Base-by-base conservation (phyloP, 495 filamentous ascomycete species). In the Podospora anserina region DNA sequence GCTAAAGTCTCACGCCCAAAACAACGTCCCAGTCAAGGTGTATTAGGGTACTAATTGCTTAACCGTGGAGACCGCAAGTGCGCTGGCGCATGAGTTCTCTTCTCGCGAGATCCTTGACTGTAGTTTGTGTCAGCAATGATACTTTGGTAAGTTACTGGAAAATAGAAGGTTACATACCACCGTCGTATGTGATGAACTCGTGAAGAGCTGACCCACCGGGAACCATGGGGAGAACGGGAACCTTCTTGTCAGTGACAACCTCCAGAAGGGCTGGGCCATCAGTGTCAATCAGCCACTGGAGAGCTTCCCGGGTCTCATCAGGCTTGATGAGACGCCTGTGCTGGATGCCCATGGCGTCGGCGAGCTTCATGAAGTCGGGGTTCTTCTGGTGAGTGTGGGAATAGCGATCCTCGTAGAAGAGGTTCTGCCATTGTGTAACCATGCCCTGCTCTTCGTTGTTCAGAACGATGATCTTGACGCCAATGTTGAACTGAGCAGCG, bases 371-470 rank as follows among this genome's bases (percentile, higher is more conserved):
- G 77, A 94, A 95, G 73, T 95, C 88, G 4, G 93, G 91, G 77
- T 96, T 96, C 75, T 87, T 87, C 78, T 96, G 92, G 74, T 97
- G 94, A 2, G 92, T 96, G 76, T 97, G 93, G 23, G 92, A 88
- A 78, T 94, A 96, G 63, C 94, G 88, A 73, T 97, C 91, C 71
- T 95, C 88, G 79, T 95, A 97, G 82, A 97, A 97, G 59, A 97
- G 84, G 70, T 88, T 90, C 78, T 97, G 94, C 91, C 93, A 96
- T 80, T 97, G 93, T 3, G 94, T 96, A 3, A 97, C 93, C 94
- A 97, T 98, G 65, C 91, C 91, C 78, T 97, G 94, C 77, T 96
- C 93, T 79, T 97, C 94, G 76, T 98, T 98, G 80, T 97, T 98
- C 5, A 98, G 79, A 56, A 98, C 82, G 69, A 98, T 89, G 62